Percentiles rank a stretch among this genome's conserved stretches.
These are phyloP conservation scores for Nemania serpens DNA, from an alignment of 2,329 filamentous ascomycete genomes.

Conservation along the genomic window DNA sequence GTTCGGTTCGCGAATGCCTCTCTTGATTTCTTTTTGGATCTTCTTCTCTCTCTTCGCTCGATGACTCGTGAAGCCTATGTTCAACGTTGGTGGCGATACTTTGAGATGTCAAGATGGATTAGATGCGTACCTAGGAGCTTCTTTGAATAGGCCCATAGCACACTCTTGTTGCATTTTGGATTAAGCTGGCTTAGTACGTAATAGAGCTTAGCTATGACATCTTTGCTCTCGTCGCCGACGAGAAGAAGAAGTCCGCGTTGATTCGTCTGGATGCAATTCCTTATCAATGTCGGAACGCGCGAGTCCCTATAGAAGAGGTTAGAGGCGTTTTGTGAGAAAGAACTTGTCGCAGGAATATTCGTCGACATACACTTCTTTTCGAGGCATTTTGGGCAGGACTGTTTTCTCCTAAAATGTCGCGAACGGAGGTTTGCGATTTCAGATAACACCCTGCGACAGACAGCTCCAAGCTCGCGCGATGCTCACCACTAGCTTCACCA, in stretches of 20 bases:
- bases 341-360: neutral
- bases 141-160: conserved; percentile 98
- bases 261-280: conserved; percentile 92
- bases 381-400: conserved; percentile 33
- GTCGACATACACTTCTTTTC: conserved; percentile 38
- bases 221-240: conserved; percentile 87
- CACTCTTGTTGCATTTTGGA: conserved; percentile 93
- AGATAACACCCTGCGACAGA: neutral
- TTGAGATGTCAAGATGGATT: conserved; percentile 62
- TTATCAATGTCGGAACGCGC: conserved; percentile 87
- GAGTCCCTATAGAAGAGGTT: conserved; percentile 65
- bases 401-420: conserved; percentile 4
- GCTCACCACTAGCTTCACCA: conserved; percentile 22
- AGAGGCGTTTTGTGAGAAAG: neutral
- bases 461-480: conserved; percentile 16
- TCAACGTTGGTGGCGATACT: neutral
- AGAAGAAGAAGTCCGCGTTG: conserved; percentile 98
- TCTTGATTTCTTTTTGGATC: conserved; percentile 98
- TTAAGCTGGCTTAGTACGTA: conserved; percentile 90
- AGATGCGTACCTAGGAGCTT: conserved; percentile 72
- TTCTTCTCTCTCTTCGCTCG: conserved; percentile 97
- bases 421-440: conserved; percentile 2
- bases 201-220: conserved; percentile 94
- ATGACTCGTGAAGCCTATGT: conserved; percentile 59
- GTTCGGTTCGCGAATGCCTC: conserved; percentile 90